Evolutionary conservation across 2,329 filamentous ascomycete species (phyloP).

Genomic region (Didymosphaeria variabile): DNA sequence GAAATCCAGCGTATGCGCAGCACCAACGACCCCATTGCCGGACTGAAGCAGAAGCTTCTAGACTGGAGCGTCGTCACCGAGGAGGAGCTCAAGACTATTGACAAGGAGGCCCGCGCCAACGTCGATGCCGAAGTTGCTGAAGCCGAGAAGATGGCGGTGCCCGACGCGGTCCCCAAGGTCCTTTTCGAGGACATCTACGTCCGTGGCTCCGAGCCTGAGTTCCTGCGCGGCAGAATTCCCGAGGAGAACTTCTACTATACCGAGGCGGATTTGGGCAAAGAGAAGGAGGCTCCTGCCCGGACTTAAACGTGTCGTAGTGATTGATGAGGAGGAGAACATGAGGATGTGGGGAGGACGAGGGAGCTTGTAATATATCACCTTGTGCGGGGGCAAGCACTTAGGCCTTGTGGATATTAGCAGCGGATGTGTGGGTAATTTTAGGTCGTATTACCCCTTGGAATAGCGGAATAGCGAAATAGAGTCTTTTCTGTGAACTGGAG

Average conservation of each 20-base stretch:
- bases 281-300: slow-evolving; percentile 47
- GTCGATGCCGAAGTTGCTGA: slow-evolving; percentile 90
- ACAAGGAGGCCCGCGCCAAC: slow-evolving; percentile 87
- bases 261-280: slow-evolving; percentile 52
- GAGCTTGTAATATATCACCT: slow-evolving; percentile 16
- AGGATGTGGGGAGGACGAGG: background rate
- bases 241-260: slow-evolving; percentile 90
- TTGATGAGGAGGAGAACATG: background rate
- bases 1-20: slow-evolving; percentile 99
- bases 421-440: slow-evolving; percentile 8
- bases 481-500: background rate
- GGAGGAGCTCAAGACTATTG: slow-evolving; percentile 94
- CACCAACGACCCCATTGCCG: slow-evolving; percentile 97
- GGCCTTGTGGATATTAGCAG: slow-evolving; percentile 9
- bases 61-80: slow-evolving; percentile 93
- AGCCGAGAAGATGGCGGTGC: slow-evolving; percentile 86
- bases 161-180: slow-evolving; percentile 81
- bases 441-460: slow-evolving; percentile 13
- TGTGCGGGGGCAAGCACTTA: slow-evolving; percentile 7
- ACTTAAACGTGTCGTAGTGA: slow-evolving; percentile 24
- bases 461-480: slow-evolving; percentile 13
- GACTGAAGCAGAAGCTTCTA: slow-evolving; percentile 96
- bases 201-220: slow-evolving; percentile 83
- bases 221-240: slow-evolving; percentile 83
- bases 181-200: slow-evolving; percentile 98